phyloP scores from a whole-genome alignment of 164 flowering plant genomes.

The Vitis vinifera region DNA sequence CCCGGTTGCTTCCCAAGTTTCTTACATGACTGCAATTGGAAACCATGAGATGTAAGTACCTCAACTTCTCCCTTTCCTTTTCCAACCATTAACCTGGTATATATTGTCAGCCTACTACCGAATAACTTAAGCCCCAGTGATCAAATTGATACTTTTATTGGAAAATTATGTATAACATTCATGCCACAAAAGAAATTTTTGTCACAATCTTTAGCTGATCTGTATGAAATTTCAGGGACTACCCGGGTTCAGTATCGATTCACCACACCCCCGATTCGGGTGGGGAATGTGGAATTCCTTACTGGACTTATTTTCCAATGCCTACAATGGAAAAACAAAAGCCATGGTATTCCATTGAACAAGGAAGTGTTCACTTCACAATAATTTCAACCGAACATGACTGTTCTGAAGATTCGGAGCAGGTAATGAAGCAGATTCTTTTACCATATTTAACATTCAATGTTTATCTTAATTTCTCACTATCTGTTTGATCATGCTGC shows the following conservation, averaged over 20 bases:
- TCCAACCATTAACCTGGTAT: too few species aligned
- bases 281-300: conserved; percentile 92
- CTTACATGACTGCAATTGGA: conserved; percentile 95
- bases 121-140: too few species aligned
- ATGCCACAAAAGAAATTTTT: too few species aligned
- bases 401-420: conserved; percentile 63
- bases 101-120: too few species aligned
- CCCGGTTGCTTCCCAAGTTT: conserved; percentile 66
- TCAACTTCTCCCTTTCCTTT: too few species aligned
- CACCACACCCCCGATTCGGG: conserved; percentile 82
- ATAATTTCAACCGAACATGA: conserved; percentile 85
- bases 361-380: conserved; percentile 78
- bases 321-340: conserved; percentile 76
- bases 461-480: too few species aligned
- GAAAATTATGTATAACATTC: too few species aligned
- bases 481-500: too few species aligned
- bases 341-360: conserved; percentile 95
- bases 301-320: conserved; percentile 89
- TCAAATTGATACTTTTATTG: too few species aligned
- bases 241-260: conserved; percentile 51
- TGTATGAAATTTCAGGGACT: conserved; percentile 49
- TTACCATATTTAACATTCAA: too few species aligned
- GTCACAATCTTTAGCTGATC: too few species aligned
- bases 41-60: conserved; percentile 78
- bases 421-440: conserved; percentile 35